phyloP scores from a whole-genome alignment of 768 basidiomycete genomes.

The Hypholoma fasciculare region DNA sequence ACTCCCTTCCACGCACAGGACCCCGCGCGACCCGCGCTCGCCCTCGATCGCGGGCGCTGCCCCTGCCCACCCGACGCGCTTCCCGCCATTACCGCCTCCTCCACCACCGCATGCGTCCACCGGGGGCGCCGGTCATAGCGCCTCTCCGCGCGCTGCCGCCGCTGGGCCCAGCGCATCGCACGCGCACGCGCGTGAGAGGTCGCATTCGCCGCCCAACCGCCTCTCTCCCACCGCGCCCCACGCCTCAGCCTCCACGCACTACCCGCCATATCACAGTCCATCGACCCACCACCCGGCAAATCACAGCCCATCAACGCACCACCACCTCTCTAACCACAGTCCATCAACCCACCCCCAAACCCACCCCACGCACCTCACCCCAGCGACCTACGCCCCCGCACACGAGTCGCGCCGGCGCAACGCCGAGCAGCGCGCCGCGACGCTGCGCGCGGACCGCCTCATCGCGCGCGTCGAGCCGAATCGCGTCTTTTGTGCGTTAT shows the following conservation, averaged over 20 bases:
- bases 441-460: conserved; percentile 63
- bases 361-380: conserved; percentile 44
- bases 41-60: too few species aligned
- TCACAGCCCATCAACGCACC: not conserved
- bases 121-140: too few species aligned
- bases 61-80: too few species aligned
- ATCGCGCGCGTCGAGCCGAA: conserved; percentile 74
- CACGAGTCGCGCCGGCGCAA: conserved; percentile 73
- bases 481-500: conserved; percentile 71
- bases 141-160: too few species aligned
- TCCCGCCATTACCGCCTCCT: too few species aligned
- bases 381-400: conserved; percentile 52
- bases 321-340: not conserved
- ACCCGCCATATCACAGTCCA: too few species aligned
- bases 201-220: too few species aligned
- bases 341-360: not conserved
- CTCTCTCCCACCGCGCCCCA: not conserved
- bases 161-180: not conserved
- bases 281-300: too few species aligned
- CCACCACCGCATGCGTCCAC: too few species aligned
- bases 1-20: too few species aligned
- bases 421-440: conserved; percentile 77
- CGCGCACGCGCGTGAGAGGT: not conserved
- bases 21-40: too few species aligned
- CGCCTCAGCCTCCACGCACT: too few species aligned